Evolutionary conservation across 2,329 filamentous ascomycete genomes (phyloP), one percentile per base, ranked within the genome.

Genomic region (Phaeomoniella chlamydospora): DNA sequence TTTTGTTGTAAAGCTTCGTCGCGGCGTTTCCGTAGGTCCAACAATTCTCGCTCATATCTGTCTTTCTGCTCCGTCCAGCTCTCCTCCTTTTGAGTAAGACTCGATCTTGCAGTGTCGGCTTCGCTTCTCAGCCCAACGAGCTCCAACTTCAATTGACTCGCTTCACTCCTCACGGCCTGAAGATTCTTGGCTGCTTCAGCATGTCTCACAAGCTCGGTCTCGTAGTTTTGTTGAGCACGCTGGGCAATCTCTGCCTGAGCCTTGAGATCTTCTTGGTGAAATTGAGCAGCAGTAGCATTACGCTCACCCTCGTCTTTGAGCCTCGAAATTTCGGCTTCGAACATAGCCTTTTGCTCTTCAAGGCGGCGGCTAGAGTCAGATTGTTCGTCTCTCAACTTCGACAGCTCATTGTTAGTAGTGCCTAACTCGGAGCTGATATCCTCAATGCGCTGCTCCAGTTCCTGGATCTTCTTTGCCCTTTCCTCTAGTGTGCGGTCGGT

Each of bases 151-250:
- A 96, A 61, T 46, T 83, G 67, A 49, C 93, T 90, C 56, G 82
- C 73, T 44, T 96, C 85, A 3, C 68, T 67, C 35, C 90, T 82
- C 34, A 94, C 66, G 36, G 69, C 69, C 46, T 93, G 85, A 11
- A 94, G 67, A 22, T 75, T 73, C 58, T 86, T 87, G 10, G 88
- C 84, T n/a, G 88, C 90, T 45, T 94, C 85, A 2, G 87, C 88
- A 58, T 98, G 90, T 62, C 90, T 94, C 49, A 94, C 73, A 9
- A 98, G 70, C 55, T 98, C 90, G 43, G 78, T 78, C 56, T 98
- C 92, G 52, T 98, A 98, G 46, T 90, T 87, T 52, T 93, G 80
- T 54, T 98, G 90, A 3, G 90, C 86, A 55, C 85, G 82, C 36
- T 85, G 78, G 2, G 90, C 86, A 49, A 98, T 96, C 31, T 92